A percentile compares a stretch with the other conserved stretches of the same genome.
These are phyloP conservation scores for Aureobasidium pullulans DNA, from an alignment of 2,329 filamentous ascomycete species.

Conservation along the genomic window DNA sequence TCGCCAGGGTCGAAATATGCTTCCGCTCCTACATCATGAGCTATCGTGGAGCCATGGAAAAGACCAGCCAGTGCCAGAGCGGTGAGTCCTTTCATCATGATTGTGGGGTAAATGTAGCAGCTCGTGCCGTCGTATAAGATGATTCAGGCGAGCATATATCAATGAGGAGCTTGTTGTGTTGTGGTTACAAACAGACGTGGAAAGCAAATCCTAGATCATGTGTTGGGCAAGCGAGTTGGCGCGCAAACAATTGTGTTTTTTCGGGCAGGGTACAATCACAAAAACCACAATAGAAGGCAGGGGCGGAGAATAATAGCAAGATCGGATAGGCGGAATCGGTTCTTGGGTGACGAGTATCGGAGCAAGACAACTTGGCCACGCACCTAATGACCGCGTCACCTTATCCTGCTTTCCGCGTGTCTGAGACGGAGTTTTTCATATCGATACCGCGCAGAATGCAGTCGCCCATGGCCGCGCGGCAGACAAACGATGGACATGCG, in stretches of 20 bases:
- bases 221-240: background rate
- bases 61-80: background rate
- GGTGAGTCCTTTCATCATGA: background rate
- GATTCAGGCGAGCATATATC: background rate
- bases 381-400: slow-evolving; percentile 10
- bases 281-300: slow-evolving; percentile 1
- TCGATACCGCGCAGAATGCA: background rate
- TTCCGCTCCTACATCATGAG: slow-evolving; percentile 6
- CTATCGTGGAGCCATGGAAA: background rate
- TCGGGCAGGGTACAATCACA: background rate
- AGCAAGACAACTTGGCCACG: slow-evolving; percentile 12
- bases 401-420: background rate
- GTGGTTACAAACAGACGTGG: background rate
- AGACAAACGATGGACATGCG: slow-evolving; percentile 9
- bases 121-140: background rate
- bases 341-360: background rate
- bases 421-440: background rate
- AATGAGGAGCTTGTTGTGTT: background rate
- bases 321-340: background rate
- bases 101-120: background rate
- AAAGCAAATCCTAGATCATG: background rate
- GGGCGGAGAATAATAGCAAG: background rate
- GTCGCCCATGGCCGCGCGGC: slow-evolving; percentile 6
- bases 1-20: slow-evolving; percentile 11
- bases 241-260: background rate